Evolutionary conservation across 805 yeast species (phyloP), one percentile per base, ranked within the genome.

Genomic region (Ogataea pignaliae): DNA sequence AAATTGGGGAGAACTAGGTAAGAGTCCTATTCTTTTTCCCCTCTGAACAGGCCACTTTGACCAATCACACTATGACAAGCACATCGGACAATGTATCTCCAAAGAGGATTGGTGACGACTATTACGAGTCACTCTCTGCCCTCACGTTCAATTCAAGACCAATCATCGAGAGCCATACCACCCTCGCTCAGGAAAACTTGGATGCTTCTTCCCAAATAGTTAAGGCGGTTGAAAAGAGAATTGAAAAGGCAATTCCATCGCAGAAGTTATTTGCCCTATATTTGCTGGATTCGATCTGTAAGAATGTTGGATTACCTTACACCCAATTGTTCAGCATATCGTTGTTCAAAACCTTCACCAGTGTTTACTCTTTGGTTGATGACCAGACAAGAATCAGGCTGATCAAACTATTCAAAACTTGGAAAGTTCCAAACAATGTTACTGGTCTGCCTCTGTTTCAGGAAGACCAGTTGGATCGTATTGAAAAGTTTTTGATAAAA

Each of bases 131-230:
- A 29, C 70, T 91, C 35, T 75, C 75, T 30, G 93, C 87, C 45
- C 71, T 93, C 47, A 88, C 96, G 3, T 84, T 85, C 67, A 90
- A 89, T 63, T 88, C 97, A 8, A 74, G 88, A 46, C 97, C 97
- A 10, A 86, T 90, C 43, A 93, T 93, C 47, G 83, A 86, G 34
- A 85, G 81, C 36, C 72, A 90, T 56, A 93, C 98, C 9, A 73
- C 78, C 34, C 77, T 89, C 42, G 98, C 99, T 2, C 85, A 79
- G 54, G 98, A 93, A 59, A 88, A 88, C 60, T 75, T 80, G 16
- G 76, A 77, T 37, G 79, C 77, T 43, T 97, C 97, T 9, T 78
- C 79, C 42, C 86, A 83, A 39, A 86, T 93, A 36, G 78, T 86
- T 14, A 77, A 78, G 42, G 87, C 89, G 13, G 78, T 93, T 43